Evolutionary conservation across 805 yeast species (phyloP), one percentile per base, ranked within the genome.

Genomic region (Zygoascus bituminiphila): DNA sequence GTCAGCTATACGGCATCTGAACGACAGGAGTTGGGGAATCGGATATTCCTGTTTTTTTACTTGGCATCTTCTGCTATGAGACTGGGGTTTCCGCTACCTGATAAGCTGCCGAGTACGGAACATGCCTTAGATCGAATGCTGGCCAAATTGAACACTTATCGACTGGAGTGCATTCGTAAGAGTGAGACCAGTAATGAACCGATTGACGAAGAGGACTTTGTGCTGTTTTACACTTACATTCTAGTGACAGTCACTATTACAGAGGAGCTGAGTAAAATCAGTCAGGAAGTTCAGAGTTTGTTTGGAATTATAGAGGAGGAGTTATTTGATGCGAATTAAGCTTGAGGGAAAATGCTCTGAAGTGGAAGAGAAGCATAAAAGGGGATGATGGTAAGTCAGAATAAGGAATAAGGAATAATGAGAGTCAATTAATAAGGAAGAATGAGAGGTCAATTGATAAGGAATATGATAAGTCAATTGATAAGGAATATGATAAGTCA

Each of bases 41-140:
- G 91, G 17, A 76, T 86, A 2, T 86, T 86, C 54, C 66, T 86
- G 51, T 78, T 83, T 5, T 86, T 86, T 61, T 87, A 87, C 66
- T 59, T 68, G 41, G 62, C 61, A 22, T 60, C 94, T 2, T 79
- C 91, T 9, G 84, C 94, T 0, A 70, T 86, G 68, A 75, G 78
- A 39, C 67, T 86, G 8, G 88, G 88, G 2, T 78, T 84, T 49
- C 95, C 95, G 1, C 60, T 86, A 21, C 94, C 95, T 0, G 77
- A 75, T 21, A 81, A 80, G 55, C 82, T 89, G 1, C 91, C 93
- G 0, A 79, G 86, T 0, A 82, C 88, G 0, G 84, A 77, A 39
- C 84, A 82, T 59, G 82, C 93, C 0, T 77, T 81, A 55, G 86
- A 81, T 52, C 64, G 88, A 29, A 70, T 86, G 69, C 69, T 85